These are phyloP conservation scores for Fraxinus platypoda DNA, from an alignment of 305 asterid species.

Conservation along the genomic window DNA sequence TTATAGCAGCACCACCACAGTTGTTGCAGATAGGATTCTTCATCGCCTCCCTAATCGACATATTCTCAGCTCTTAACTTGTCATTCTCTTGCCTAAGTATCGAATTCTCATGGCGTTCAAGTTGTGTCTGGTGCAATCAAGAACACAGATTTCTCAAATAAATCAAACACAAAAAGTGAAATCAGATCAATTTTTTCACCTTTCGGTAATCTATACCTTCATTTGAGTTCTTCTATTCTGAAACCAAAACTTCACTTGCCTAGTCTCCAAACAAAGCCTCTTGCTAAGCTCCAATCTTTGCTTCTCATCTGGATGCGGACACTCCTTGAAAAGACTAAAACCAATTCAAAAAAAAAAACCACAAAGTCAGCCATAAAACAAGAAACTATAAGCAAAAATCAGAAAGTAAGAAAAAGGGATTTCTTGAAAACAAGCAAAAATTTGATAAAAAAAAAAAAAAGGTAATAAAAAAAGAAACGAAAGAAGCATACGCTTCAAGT, in stretches of 20 bases:
- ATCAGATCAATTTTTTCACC: neutral
- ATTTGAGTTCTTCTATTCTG: slow-evolving; percentile 90
- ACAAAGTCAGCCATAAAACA: neutral
- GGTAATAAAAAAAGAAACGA: neutral
- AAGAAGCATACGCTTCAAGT: slow-evolving; percentile 63
- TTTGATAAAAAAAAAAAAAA: neutral
- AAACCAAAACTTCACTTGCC: slow-evolving; percentile 97
- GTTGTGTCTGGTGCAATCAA: slow-evolving; percentile 63
- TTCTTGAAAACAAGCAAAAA: neutral
- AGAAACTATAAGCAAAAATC: neutral
- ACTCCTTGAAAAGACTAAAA: slow-evolving; percentile 74
- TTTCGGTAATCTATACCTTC: slow-evolving; percentile 56
- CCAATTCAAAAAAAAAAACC: neutral
- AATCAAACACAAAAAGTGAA: neutral
- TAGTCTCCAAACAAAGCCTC: slow-evolving; percentile 69
- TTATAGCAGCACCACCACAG: slow-evolving; percentile 83
- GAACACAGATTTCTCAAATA: neutral
- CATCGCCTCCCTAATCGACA: slow-evolving; percentile 80
- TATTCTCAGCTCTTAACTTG: slow-evolving; percentile 78
- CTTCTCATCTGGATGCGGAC: slow-evolving; percentile 94
- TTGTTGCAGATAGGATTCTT: slow-evolving; percentile 79
- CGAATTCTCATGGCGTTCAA: slow-evolving; percentile 89
- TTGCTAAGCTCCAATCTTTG: slow-evolving; percentile 83
- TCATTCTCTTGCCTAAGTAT: slow-evolving; percentile 83
- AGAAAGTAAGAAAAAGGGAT: neutral